Percentiles rank a stretch among this genome's conserved stretches.
Evolutionary conservation across 2,329 filamentous ascomycete species (phyloP).

Genomic region (Ophiobolus disseminans): DNA sequence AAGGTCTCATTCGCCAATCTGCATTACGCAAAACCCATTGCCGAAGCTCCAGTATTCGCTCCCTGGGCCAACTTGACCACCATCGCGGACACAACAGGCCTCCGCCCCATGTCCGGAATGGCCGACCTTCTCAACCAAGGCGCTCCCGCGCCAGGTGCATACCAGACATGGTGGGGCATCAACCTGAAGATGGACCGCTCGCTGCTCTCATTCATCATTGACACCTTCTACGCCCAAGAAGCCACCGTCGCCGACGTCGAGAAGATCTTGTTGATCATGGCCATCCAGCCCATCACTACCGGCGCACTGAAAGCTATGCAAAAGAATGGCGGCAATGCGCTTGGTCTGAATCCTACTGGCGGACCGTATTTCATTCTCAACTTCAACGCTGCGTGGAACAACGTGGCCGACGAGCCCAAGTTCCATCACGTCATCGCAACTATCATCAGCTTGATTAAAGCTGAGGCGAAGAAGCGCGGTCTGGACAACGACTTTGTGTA

Average conservation of each 20-base stretch:
- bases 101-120: slow-evolving; percentile 29
- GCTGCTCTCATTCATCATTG: slow-evolving; percentile 24
- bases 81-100: slow-evolving; percentile 26
- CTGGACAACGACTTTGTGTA: slow-evolving; percentile 45
- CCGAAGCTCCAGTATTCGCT: slow-evolving; percentile 32
- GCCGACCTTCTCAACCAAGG: slow-evolving; percentile 20
- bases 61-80: slow-evolving; percentile 30
- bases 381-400: slow-evolving; percentile 31
- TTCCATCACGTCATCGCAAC: slow-evolving; percentile 11
- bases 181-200: slow-evolving; percentile 32
- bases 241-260: slow-evolving; percentile 27
- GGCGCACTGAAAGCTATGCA: slow-evolving; percentile 32
- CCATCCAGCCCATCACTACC: slow-evolving; percentile 39
- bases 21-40: slow-evolving; percentile 31
- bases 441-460: slow-evolving; percentile 27
- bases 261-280: slow-evolving; percentile 30
- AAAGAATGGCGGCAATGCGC: slow-evolving; percentile 39
- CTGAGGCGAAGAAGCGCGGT: slow-evolving; percentile 17
- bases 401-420: slow-evolving; percentile 18
- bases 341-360: slow-evolving; percentile 30
- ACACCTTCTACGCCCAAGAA: slow-evolving; percentile 33
- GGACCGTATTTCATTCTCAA: slow-evolving; percentile 33
- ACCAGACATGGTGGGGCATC: slow-evolving; percentile 39
- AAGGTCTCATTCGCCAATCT: slow-evolving; percentile 28
- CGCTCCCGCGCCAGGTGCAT: slow-evolving; percentile 14